Evolutionary conservation across 768 basidiomycete genomes (phyloP).

Genomic region (Lentinula edodes): DNA sequence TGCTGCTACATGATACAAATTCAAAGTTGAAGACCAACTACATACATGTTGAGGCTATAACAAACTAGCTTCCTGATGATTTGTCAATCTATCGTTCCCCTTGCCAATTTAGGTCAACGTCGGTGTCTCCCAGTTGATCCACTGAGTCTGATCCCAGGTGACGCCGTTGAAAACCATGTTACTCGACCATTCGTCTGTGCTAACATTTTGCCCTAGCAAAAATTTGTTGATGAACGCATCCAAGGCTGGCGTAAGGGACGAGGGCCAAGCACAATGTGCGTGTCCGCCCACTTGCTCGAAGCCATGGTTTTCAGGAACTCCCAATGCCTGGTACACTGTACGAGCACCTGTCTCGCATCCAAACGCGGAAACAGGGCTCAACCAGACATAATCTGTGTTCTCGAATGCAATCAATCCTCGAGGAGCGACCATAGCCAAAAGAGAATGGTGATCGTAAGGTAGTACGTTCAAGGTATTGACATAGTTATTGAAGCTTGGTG

Average conservation of each 20-base stretch:
- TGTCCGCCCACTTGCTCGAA: conserved; percentile 51
- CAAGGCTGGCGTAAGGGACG: conserved; percentile 35
- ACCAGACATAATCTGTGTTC: conserved; percentile 53
- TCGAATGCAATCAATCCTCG: conserved; percentile 48
- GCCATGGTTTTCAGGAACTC: conserved; percentile 41
- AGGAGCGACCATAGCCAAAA: conserved; percentile 51
- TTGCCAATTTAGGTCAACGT: background rate
- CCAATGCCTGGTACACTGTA: conserved; percentile 46
- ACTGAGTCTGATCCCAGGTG: background rate
- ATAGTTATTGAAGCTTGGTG: conserved; percentile 40
- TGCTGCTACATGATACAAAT: background rate
- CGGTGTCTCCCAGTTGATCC: conserved; percentile 1
- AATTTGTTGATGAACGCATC: conserved; percentile 54
- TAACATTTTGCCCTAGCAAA: conserved; percentile 40
- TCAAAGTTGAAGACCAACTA: no score
- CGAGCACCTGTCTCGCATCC: conserved; percentile 48
- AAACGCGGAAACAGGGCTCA: conserved; percentile 43
- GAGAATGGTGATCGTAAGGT: conserved; percentile 57
- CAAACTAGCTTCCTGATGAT: no score
- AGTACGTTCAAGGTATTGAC: conserved; percentile 38
- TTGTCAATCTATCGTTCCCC: background rate
- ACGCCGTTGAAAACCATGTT: conserved; percentile 5
- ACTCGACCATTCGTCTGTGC: conserved; percentile 30
- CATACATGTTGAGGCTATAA: no score
- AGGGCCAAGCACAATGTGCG: conserved; percentile 51